These are phyloP conservation scores for Ustilago trichophora DNA, from an alignment of 1,284 basidiomycete species.

Conservation along the genomic window DNA sequence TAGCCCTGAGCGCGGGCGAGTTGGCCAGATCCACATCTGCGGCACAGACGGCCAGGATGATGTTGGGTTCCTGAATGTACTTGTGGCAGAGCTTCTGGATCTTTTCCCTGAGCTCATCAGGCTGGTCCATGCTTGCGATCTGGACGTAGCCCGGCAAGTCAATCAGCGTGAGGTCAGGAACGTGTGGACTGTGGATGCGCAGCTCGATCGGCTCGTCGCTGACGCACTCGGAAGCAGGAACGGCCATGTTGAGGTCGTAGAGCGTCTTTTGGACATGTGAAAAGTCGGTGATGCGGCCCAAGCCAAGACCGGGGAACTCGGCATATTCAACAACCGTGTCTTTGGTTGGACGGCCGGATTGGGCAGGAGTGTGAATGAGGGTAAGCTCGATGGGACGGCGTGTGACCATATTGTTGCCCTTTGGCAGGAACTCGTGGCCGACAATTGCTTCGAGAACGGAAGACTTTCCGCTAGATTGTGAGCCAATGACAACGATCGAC, in stretches of 20 bases:
- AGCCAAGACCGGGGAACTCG: conserved; percentile 88
- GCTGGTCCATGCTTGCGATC: conserved; percentile 92
- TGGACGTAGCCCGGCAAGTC: conserved; percentile 98
- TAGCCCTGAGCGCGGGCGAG: conserved; percentile 91
- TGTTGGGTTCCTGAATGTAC: conserved; percentile 97
- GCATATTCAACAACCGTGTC: conserved; percentile 79
- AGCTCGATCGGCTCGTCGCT: conserved; percentile 96
- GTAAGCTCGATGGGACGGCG: conserved; percentile 97
- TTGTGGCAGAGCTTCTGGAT: conserved; percentile 88
- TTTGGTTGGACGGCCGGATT: conserved; percentile 64
- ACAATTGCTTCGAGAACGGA: conserved; percentile 97
- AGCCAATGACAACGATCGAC: conserved; percentile 96
- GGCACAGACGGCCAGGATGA: conserved; percentile 95
- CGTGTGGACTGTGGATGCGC: conserved; percentile 91
- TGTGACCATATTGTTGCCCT: conserved; percentile 99
- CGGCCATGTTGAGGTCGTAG: conserved; percentile 92
- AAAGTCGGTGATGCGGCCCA: conserved; percentile 89
- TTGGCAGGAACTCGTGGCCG: conserved; percentile 96
- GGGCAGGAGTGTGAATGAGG: conserved; percentile 79
- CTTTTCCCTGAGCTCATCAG: conserved; percentile 91
- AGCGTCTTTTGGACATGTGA: conserved; percentile 87
- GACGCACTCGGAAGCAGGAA: conserved; percentile 86
- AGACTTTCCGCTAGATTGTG: conserved; percentile 97
- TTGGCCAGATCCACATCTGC: conserved; percentile 99
- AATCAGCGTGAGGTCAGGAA: conserved; percentile 95